These are phyloP conservation scores for Blastomyces gilchristii DNA, from an alignment of 2,329 filamentous ascomycete genomes.

Conservation along the genomic window DNA sequence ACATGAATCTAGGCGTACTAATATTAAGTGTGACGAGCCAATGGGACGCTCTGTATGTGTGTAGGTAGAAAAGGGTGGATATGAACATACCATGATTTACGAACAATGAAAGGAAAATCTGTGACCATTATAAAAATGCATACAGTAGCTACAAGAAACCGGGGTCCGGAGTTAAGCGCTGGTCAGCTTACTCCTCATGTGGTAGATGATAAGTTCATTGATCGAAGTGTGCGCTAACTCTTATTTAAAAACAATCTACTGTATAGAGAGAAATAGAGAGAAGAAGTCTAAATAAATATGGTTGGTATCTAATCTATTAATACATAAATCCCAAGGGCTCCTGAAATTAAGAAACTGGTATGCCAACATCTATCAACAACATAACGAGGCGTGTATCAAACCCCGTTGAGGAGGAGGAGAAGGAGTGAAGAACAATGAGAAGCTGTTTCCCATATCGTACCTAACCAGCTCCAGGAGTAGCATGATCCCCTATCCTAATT, in stretches of 20 bases:
- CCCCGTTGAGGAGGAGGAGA: too few relatives aligned
- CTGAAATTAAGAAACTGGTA: neutral
- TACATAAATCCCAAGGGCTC: neutral
- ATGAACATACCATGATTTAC: neutral
- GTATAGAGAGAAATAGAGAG: neutral
- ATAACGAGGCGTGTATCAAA: neutral
- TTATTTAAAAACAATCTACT: neutral
- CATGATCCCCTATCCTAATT: neutral
- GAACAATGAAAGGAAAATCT: neutral
- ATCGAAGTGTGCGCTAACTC: too few relatives aligned
- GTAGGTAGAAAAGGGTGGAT: neutral
- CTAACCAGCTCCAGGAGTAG: neutral
- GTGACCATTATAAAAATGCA: neutral
- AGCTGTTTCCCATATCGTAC: neutral
- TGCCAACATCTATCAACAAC: neutral
- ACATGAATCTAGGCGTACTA: neutral
- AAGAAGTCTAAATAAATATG: neutral
- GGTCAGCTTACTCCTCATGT: neutral
- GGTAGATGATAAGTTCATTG: neutral
- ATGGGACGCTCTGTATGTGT: neutral
- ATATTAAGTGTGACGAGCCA: neutral
- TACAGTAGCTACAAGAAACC: neutral
- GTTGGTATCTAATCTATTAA: slow-evolving; percentile 1
- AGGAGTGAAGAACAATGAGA: too few relatives aligned
- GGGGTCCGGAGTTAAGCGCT: neutral